These are phyloP conservation scores for Cladorrhinum sp. DNA, from an alignment of 2,329 filamentous ascomycete species.

Conservation along the genomic window DNA sequence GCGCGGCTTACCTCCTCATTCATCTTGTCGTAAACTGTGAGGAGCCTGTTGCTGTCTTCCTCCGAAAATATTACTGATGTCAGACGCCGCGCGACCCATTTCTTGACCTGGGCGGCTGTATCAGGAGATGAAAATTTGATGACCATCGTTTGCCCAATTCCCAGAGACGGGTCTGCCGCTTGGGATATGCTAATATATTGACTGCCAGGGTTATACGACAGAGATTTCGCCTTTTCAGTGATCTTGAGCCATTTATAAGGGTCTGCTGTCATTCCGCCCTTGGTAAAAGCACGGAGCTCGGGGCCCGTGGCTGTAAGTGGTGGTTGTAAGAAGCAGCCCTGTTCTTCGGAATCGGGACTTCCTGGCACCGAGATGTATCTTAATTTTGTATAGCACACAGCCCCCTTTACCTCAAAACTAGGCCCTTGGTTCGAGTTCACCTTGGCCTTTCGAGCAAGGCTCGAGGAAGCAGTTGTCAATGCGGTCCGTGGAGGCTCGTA, in stretches of 20 bases:
- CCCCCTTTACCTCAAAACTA: constrained; percentile 4
- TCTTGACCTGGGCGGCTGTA: background rate
- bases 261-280: constrained; percentile 4
- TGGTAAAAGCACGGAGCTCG: constrained; percentile 18
- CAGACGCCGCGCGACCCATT: constrained; percentile 10
- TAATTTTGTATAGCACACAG: constrained; percentile 18
- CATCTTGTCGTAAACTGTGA: background rate
- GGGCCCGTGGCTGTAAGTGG: background rate
- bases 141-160: constrained; percentile 13
- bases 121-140: constrained; percentile 10
- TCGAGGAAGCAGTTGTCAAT: background rate
- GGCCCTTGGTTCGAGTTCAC: background rate
- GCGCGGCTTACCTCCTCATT: background rate
- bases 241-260: constrained; percentile 23
- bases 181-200: constrained; percentile 19
- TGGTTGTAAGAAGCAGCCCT: constrained; percentile 5
- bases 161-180: constrained; percentile 4
- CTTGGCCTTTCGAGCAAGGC: constrained; percentile 1
- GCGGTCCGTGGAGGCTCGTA: background rate
- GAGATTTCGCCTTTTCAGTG: constrained; percentile 3
- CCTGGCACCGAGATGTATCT: background rate
- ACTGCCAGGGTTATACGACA: constrained; percentile 14
- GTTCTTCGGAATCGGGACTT: background rate
- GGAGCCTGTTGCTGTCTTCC: constrained; percentile 12
- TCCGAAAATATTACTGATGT: background rate